Conservation (phyloP, 2,329 filamentous ascomycete species). For the Sporothrix euskadiensis region DNA sequence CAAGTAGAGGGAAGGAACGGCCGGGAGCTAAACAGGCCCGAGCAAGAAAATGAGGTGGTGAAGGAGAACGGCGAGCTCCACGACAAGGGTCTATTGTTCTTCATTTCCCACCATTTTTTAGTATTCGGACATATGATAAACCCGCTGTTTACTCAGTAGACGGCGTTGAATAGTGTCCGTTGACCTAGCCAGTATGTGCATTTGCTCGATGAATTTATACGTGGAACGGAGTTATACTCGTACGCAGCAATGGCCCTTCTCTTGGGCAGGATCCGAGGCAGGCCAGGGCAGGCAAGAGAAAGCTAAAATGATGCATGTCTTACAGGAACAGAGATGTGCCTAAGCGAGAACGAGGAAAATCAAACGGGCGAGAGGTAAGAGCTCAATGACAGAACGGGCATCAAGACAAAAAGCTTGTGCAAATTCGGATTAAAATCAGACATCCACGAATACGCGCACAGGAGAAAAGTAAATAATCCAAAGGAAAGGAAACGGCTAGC, state of each 20-base stretch:
- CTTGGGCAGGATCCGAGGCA: neutral
- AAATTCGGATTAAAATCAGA: neutral
- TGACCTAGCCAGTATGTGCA: neutral
- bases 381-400: too few relatives aligned
- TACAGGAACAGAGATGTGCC: neutral
- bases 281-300: neutral
- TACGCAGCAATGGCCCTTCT: neutral
- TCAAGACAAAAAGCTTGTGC: neutral
- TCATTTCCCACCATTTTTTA: too few relatives aligned
- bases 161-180: neutral
- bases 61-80: neutral
- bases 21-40: neutral
- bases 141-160: neutral
- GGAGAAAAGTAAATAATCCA: neutral
- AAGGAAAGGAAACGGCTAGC: neutral
- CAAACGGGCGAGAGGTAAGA: neutral
- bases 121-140: neutral
- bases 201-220: neutral
- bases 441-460: neutral
- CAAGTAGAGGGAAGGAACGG: neutral
- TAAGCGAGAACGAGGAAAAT: neutral
- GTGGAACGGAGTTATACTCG: neutral
- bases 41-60: neutral
- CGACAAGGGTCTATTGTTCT: neutral
- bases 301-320: conserved; percentile 2